These are phyloP conservation scores for Epichloe bromicola DNA, from an alignment of 2,329 filamentous ascomycete genomes.

Conservation along the genomic window DNA sequence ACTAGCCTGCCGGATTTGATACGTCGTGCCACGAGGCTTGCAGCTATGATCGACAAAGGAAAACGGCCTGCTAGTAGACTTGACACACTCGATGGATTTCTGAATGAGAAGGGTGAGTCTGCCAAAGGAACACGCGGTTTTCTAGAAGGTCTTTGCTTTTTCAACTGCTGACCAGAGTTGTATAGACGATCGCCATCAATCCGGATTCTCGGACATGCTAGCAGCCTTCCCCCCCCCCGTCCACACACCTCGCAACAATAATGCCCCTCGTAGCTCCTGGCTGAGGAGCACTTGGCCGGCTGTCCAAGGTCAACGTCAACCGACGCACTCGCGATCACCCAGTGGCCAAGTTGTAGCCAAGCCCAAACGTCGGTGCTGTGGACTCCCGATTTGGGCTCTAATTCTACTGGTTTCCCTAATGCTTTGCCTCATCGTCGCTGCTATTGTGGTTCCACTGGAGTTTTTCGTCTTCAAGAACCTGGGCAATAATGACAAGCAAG, in stretches of 20 bases:
- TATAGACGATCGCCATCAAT: constrained; percentile 32
- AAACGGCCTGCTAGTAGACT: constrained; percentile 48
- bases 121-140: constrained; percentile 3
- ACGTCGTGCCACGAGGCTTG: constrained; percentile 70
- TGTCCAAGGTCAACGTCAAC: constrained; percentile 15
- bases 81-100: constrained; percentile 39
- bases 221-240: constrained; percentile 53
- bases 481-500: constrained; percentile 4
- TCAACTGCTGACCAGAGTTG: constrained; percentile 3
- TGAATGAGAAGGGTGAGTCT: constrained; percentile 28
- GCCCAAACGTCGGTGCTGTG: constrained; percentile 56
- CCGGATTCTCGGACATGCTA: constrained; percentile 50
- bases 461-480: constrained; percentile 47
- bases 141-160: background rate
- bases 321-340: constrained; percentile 4
- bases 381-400: constrained; percentile 70
- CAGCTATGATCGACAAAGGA: constrained; percentile 77
- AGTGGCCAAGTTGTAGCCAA: constrained; percentile 11
- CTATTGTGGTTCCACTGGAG: constrained; percentile 64
- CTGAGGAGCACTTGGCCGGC: constrained; percentile 38
- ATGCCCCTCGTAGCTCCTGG: constrained; percentile 34
- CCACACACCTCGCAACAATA: constrained; percentile 27
- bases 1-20: constrained; percentile 91
- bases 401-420: constrained; percentile 51
- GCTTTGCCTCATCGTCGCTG: constrained; percentile 62